Base-by-base conservation (phyloP, 805 yeast species). In the Suhomyces xylopsoci region DNA sequence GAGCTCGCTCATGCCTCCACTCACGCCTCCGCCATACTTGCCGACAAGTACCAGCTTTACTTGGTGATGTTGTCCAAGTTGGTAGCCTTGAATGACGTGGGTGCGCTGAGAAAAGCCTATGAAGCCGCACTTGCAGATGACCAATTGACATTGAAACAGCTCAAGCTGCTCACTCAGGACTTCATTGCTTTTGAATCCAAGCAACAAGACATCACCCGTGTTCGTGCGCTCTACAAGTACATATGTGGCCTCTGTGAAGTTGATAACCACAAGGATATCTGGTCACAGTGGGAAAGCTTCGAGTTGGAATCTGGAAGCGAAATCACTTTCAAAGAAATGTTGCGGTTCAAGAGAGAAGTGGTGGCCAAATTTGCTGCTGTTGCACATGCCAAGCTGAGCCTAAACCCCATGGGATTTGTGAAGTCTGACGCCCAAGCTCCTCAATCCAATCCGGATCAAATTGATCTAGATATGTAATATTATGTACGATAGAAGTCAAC, bases 221-320 rank as follows among this genome's bases (percentile, higher is more conserved):
- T 83, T 0, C 77, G 97, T 49, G 82, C 80, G 9, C 65, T 93
- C 6, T 78, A 80, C 56, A 77, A 73, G 51, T 86, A 58, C 49
- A 50, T 71, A 4, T 58, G 64, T 9, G 50, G 58, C 5, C 59
- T 68, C 30, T 55, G 63, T 1, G 62, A 62, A 34, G 70, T 72
- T 0, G 8, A 15, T 10, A 28, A 10, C 8, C 45, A 53, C 17
- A 52, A 51, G 2, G 52, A 53, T 15, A 47, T 63, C 1, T 90
- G 96, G 96, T 69, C 69, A 1, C 66, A 68, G 26, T 92, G 96
- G 96, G 84, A 84, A 50, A 63, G 72, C 9, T 90, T 91, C 65
- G 98, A 92, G 63, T 64, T 88, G 32, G 74, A 79, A 12, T 58
- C 81, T 64, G 98, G 98, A 4, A 71, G 79, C 53, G 94, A 88